Conservation (phyloP, 1,284 basidiomycete species). For the Pyrrhoderma lamaoense region DNA sequence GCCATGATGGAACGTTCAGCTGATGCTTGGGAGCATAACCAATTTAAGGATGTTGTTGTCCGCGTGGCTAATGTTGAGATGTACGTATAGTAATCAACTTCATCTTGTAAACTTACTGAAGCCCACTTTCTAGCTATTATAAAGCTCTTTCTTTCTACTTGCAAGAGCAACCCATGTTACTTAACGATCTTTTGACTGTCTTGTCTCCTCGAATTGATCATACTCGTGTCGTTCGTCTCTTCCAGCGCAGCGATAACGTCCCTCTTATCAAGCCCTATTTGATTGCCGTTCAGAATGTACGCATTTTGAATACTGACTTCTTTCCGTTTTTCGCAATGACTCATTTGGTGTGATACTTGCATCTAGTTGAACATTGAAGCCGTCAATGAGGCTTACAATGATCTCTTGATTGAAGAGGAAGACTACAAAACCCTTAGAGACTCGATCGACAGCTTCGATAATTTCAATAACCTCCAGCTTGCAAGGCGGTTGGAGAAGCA, state of each 20-base stretch:
- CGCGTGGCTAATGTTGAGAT: slow-evolving; percentile 98
- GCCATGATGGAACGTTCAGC: slow-evolving; percentile 97
- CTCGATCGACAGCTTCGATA: slow-evolving; percentile 96
- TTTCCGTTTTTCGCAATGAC: slow-evolving; percentile 2
- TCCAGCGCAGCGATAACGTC: slow-evolving; percentile 92
- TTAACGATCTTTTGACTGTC: slow-evolving; percentile 91
- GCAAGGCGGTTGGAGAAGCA: slow-evolving; percentile 86
- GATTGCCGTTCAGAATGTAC: slow-evolving; percentile 89
- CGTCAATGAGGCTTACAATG: slow-evolving; percentile 97
- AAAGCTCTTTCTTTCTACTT: slow-evolving; percentile 86
- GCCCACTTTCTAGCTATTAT: slow-evolving; percentile 58
- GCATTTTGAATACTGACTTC: slow-evolving; percentile 23
- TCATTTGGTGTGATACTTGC: slow-evolving; percentile 13
- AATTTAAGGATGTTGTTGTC: slow-evolving; percentile 95
- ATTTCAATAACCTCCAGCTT: slow-evolving; percentile 90
- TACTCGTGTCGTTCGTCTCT: slow-evolving; percentile 90
- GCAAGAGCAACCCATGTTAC: slow-evolving; percentile 86
- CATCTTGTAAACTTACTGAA: slow-evolving; percentile 6
- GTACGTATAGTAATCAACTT: slow-evolving; percentile 30
- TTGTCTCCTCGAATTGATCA: slow-evolving; percentile 93
- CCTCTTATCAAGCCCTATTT: slow-evolving; percentile 95
- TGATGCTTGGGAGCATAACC: slow-evolving; percentile 98
- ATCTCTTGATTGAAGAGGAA: slow-evolving; percentile 96
- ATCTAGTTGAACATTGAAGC: slow-evolving; percentile 86
- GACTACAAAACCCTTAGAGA: slow-evolving; percentile 96